A percentile compares a stretch with the other conserved stretches of the same genome.
These are phyloP conservation scores for Aureobasidium sp. DNA, from an alignment of 2,329 filamentous ascomycete genomes.

Conservation along the genomic window DNA sequence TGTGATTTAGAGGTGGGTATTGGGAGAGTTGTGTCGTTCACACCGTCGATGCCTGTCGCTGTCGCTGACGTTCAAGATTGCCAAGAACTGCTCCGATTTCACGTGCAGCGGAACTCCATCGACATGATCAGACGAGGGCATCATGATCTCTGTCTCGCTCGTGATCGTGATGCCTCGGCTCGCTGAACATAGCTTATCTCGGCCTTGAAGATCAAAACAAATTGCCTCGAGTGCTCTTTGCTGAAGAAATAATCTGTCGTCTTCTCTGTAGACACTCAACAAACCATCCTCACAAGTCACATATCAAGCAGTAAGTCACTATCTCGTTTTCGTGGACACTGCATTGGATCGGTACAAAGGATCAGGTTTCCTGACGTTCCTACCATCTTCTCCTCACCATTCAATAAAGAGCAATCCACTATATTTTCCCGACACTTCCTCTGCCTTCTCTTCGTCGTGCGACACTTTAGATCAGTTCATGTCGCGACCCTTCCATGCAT, in stretches of 20 bases:
- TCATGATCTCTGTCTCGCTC: neutral
- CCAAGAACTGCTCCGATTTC: neutral
- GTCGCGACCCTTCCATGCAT: neutral
- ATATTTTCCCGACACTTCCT: neutral
- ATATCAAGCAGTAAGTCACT: neutral
- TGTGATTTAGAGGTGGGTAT: slow-evolving; percentile 2
- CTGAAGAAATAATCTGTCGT: neutral
- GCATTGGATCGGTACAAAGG: neutral
- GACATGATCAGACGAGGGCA: neutral
- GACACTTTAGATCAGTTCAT: neutral
- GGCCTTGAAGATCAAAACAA: neutral
- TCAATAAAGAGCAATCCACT: neutral
- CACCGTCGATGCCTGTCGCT: neutral
- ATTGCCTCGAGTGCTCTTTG: neutral
- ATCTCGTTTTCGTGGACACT: neutral
- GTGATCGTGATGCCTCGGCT: slow-evolving; percentile 5
- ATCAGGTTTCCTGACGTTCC: neutral
- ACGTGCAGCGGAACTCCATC: neutral
- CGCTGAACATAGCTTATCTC: neutral
- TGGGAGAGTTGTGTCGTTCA: neutral
- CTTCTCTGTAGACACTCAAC: neutral
- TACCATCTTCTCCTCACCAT: neutral
- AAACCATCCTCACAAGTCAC: neutral
- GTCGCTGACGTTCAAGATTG: slow-evolving; percentile 4
- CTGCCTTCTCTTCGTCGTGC: neutral